Evolutionary conservation across 306 rosid species (phyloP).

Genomic region (Corylus americana): DNA sequence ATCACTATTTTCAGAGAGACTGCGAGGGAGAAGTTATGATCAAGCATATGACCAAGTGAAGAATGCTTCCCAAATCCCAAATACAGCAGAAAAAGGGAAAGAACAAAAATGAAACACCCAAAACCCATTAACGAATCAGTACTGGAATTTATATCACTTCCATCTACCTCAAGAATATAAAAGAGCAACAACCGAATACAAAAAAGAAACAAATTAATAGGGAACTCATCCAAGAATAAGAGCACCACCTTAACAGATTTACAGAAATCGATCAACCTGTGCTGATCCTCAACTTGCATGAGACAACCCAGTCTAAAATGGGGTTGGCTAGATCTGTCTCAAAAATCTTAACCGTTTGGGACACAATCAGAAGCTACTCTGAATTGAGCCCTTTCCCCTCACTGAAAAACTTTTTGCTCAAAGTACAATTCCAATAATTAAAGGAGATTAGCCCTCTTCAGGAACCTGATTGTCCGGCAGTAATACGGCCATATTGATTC

Average conservation of each 20-base stretch:
- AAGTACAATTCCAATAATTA: slow-evolving; percentile 33
- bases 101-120: slow-evolving; percentile 1
- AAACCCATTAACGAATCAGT: background rate
- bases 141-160: slow-evolving; percentile 21
- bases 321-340: slow-evolving; percentile 45
- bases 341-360: slow-evolving; percentile 29
- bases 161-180: slow-evolving; percentile 26
- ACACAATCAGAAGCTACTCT: slow-evolving; percentile 33
- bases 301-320: slow-evolving; percentile 53
- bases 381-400: slow-evolving; percentile 27
- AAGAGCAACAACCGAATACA: slow-evolving; percentile 28
- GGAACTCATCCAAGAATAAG: slow-evolving; percentile 42
- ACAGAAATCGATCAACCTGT: slow-evolving; percentile 43
- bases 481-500: slow-evolving; percentile 89
- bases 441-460: slow-evolving; percentile 79
- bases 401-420: slow-evolving; percentile 28
- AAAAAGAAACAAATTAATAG: slow-evolving; percentile 23
- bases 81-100: background rate
- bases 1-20: background rate
- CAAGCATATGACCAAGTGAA: background rate
- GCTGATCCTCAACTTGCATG: slow-evolving; percentile 37
- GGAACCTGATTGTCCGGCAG: slow-evolving; percentile 72
- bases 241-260: slow-evolving; percentile 30
- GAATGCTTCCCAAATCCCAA: background rate
- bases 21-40: background rate